phyloP scores from a whole-genome alignment of 2,329 filamentous ascomycete genomes.

The Pezicula rhizophila region DNA sequence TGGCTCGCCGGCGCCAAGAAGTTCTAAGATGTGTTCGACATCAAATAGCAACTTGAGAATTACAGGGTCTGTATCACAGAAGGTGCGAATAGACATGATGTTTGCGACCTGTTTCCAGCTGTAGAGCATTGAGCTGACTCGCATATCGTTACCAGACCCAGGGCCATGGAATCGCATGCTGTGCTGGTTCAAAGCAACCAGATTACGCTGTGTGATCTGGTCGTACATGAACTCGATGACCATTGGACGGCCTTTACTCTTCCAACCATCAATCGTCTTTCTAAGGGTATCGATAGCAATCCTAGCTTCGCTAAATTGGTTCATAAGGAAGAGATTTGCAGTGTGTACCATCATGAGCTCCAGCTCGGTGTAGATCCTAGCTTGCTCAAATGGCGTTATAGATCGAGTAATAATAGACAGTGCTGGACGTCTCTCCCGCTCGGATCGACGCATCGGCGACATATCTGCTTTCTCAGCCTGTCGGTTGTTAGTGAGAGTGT shows the following conservation, averaged over 20 bases:
- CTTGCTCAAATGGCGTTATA: constrained; percentile 21
- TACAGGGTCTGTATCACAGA: constrained; percentile 41
- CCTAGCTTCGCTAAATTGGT: constrained; percentile 24
- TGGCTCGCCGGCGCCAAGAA: constrained; percentile 31
- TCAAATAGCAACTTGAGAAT: constrained; percentile 44
- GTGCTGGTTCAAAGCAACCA: constrained; percentile 39
- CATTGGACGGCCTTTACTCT: constrained; percentile 37
- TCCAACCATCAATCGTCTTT: constrained; percentile 30
- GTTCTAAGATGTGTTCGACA: constrained; percentile 39
- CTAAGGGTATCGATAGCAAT: constrained; percentile 23
- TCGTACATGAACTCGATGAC: constrained; percentile 48
- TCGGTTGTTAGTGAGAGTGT: too few relatives aligned
- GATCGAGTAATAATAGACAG: constrained; percentile 19
- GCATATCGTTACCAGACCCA: constrained; percentile 30
- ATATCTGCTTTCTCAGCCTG: constrained; percentile 27
- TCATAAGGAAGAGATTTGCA: constrained; percentile 28
- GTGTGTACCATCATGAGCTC: constrained; percentile 26
- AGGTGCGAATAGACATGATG: constrained; percentile 42
- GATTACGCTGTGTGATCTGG: constrained; percentile 40
- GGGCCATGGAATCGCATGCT: constrained; percentile 39
- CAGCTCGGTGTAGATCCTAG: constrained; percentile 23
- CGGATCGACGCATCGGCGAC: constrained; percentile 7
- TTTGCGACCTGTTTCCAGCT: constrained; percentile 41
- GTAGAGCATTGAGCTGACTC: constrained; percentile 35
- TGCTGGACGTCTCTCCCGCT: constrained; percentile 11